A percentile compares a stretch with the other conserved stretches of the same genome.
phyloP scores from a whole-genome alignment of 345 rosid species.

The Syzygium oleosum region DNA sequence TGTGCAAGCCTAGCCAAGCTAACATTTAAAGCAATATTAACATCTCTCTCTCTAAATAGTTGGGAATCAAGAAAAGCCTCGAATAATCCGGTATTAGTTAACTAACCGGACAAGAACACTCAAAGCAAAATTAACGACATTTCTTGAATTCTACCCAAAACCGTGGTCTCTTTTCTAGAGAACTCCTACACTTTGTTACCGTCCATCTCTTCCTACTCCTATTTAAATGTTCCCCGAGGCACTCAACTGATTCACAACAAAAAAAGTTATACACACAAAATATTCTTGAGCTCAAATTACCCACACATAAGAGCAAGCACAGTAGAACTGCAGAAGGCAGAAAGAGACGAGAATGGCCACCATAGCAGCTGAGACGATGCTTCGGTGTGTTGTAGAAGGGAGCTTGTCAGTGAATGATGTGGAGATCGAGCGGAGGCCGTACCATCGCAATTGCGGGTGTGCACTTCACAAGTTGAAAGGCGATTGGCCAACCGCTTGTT shows the following conservation, averaged over 20 bases:
- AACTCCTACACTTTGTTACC: background rate
- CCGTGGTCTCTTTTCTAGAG: background rate
- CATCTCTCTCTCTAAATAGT: background rate
- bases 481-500: background rate
- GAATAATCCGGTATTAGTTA: background rate
- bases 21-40: background rate
- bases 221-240: background rate
- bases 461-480: constrained; percentile 4
- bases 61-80: background rate
- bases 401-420: background rate
- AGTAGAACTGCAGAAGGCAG: background rate
- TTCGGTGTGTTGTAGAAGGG: background rate
- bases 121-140: background rate
- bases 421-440: constrained; percentile 5
- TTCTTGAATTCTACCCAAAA: background rate
- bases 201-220: background rate
- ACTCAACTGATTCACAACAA: background rate
- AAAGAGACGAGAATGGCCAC: background rate
- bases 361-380: constrained; percentile 1
- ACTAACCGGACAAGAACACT: background rate
- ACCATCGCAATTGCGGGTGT: constrained; percentile 14
- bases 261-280: background rate
- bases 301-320: background rate
- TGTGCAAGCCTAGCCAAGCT: background rate
- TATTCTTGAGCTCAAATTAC: background rate